Evolutionary conservation across 2,329 filamentous ascomycete species (phyloP).

Genomic region (Ceratocystis albifundus): DNA sequence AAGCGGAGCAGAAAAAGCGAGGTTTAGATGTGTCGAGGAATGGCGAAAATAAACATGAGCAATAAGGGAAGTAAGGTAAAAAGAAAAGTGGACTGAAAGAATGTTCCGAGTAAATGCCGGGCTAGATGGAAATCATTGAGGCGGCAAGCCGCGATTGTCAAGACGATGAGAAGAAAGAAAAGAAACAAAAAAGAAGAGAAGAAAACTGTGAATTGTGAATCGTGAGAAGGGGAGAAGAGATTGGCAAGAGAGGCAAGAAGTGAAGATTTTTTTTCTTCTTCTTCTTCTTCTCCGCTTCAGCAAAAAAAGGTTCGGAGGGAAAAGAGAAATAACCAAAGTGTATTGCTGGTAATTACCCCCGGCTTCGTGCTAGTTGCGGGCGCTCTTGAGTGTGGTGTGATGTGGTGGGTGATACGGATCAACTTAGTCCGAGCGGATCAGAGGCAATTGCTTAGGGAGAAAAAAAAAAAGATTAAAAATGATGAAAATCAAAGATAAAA

Average conservation of each 20-base stretch:
- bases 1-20: background rate
- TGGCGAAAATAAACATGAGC: background rate
- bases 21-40: constrained; percentile 8
- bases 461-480: background rate
- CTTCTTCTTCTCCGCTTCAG: background rate
- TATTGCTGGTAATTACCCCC: constrained; percentile 2
- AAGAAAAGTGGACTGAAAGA: background rate
- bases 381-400: background rate
- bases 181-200: background rate
- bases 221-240: background rate
- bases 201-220: background rate
- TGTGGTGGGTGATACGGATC: background rate
- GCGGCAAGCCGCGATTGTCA: background rate
- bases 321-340: background rate
- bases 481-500: too few species aligned
- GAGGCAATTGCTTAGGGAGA: background rate
- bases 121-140: background rate
- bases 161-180: background rate
- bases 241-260: background rate
- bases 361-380: constrained; percentile 7
- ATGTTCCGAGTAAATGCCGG: background rate
- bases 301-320: background rate
- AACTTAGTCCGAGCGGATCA: background rate
- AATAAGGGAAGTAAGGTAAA: background rate
- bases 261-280: background rate